Conservation (phyloP, 257 asterid species). For the Asclepias syriaca region DNA sequence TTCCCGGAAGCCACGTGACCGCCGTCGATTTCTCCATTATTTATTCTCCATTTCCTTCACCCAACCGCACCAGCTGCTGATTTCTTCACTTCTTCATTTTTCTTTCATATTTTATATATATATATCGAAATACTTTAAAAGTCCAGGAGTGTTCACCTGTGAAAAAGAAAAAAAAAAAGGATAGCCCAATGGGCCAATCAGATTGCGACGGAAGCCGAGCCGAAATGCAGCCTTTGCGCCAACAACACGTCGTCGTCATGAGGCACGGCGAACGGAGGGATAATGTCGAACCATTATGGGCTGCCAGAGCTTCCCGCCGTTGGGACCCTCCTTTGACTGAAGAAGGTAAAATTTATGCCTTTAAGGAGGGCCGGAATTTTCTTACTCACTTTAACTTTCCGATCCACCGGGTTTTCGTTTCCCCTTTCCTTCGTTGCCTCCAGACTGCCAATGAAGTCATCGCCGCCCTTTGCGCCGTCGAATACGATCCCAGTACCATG, state of each 20-base stretch:
- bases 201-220: background rate
- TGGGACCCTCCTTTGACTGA: slow-evolving; percentile 92
- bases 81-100: background rate
- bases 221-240: slow-evolving; percentile 23
- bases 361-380: slow-evolving; percentile 57
- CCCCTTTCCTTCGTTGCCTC: slow-evolving; percentile 84
- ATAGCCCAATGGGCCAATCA: slow-evolving; percentile 5
- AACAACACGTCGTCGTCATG: slow-evolving; percentile 76
- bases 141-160: background rate
- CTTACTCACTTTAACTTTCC: slow-evolving; percentile 39
- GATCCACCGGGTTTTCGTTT: slow-evolving; percentile 74
- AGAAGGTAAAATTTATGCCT: slow-evolving; percentile 70
- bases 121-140: background rate
- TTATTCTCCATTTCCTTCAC: background rate
- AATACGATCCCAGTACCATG: slow-evolving; percentile 36
- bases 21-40: background rate
- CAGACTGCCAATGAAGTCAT: slow-evolving; percentile 76
- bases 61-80: background rate
- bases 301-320: slow-evolving; percentile 58
- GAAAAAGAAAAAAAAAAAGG: too few species aligned
- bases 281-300: slow-evolving; percentile 68
- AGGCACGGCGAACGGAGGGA: slow-evolving; percentile 94
- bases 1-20: slow-evolving; percentile 1
- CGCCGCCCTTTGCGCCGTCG: slow-evolving; percentile 56
- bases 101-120: too few species aligned